Base-by-base conservation (phyloP, 2,329 filamentous ascomycete genomes). In the Claviceps digitariae region DNA sequence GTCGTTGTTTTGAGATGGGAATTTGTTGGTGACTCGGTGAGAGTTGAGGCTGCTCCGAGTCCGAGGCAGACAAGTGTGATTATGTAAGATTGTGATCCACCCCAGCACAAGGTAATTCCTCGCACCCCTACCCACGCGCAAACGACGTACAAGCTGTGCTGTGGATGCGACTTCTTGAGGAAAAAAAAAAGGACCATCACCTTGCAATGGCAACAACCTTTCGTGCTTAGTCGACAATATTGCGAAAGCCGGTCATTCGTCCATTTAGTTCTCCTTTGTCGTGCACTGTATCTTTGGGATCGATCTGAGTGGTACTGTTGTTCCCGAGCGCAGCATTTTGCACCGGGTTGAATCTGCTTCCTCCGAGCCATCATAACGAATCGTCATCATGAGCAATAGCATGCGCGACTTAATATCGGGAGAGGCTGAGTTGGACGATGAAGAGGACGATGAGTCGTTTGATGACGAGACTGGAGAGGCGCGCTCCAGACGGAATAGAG, bases 351-450 rank as follows among this genome's bases (percentile, higher is more conserved):
- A 43, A 44, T 47, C 40, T 51, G 41, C 40, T 27, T 40, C 7
- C 7, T 25, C 6, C 31, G 46, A 52, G 27, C 54, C 38, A 20
- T 21, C 21, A 43, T 25, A 52, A 20, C 38, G 20, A 57, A 48
- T 54, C 57, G 63, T 60, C 67, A 78, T 64, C 17, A 84, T 84
- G 81, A 83, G 78, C 66, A 74, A 67, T 65, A 74, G 69, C 49
- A 83, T 87, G 79, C 80, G 79, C 68, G 83, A 90, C 66, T 74
- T 96, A 65, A 84, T 98, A 63, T 84, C 91, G 61, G 83, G 83
- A 58, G 84, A 90, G 72, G 93, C 91, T 61, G 83, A 94, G 69
- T 74, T 96, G 56, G 90, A 90, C 65, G 83, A 83, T 27, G 87
- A 93, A 54, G 87, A 91, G 59, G 87, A 91, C 52, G 89, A 94